A percentile compares a stretch with the other conserved stretches of the same genome.
Evolutionary conservation across 345 rosid species (phyloP).

Genomic region (Populus pruinosa): DNA sequence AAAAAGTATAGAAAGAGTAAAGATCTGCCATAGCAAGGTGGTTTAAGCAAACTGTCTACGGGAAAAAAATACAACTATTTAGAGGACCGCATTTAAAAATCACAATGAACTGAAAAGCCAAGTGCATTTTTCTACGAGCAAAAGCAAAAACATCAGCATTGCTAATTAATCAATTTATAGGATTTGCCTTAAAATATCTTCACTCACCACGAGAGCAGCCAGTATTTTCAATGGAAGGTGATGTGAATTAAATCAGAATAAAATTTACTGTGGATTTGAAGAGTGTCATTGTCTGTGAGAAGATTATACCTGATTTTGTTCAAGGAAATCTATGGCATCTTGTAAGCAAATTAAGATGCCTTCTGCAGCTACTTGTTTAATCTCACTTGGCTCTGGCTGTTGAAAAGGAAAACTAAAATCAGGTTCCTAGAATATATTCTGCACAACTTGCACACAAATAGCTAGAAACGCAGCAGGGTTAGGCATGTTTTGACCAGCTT

Average conservation of each 20-base stretch:
- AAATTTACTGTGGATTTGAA: background rate
- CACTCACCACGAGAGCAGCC: background rate
- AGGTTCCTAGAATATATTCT: conserved; percentile 1
- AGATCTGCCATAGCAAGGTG: background rate
- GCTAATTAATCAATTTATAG: background rate
- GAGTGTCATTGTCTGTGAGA: background rate
- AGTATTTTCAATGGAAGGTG: background rate
- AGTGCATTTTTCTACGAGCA: background rate
- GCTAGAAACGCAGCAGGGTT: background rate
- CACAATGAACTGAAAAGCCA: background rate
- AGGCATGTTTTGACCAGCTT: background rate
- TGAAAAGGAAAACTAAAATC: conserved; percentile 16
- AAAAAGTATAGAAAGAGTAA: background rate
- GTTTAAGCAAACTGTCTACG: background rate
- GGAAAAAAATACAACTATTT: background rate
- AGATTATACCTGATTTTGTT: conserved; percentile 63
- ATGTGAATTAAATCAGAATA: background rate
- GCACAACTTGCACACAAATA: background rate
- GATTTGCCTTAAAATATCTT: background rate
- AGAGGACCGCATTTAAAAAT: background rate
- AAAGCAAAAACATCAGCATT: background rate
- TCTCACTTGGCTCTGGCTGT: conserved; percentile 81
- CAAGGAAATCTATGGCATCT: conserved; percentile 79
- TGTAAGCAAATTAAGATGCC: conserved; percentile 89
- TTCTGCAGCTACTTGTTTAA: conserved; percentile 72